Percentiles rank a stretch among this genome's conserved stretches.
phyloP scores from a whole-genome alignment of 2,329 filamentous ascomycete species.

The Graphilbum sp. region DNA sequence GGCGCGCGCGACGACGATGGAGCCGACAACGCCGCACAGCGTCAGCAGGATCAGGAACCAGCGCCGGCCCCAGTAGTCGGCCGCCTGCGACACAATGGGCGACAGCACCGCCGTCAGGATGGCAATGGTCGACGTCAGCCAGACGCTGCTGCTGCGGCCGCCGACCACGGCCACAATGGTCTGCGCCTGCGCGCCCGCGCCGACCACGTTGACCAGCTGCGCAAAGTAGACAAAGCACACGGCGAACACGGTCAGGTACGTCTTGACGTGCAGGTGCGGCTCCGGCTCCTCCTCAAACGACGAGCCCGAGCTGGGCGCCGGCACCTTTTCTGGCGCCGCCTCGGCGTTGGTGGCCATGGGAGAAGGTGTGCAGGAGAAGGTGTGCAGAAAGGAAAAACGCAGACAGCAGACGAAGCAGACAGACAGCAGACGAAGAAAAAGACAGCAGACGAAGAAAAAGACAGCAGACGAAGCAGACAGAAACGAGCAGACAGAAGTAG shows the following conservation, averaged over 20 bases:
- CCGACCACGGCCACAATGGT: neutral
- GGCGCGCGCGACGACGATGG: slow-evolving; percentile 19
- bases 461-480: no score
- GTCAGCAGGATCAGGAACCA: slow-evolving; percentile 22
- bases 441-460: no score
- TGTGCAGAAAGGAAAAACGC: neutral
- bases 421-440: no score
- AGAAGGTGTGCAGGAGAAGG: no score
- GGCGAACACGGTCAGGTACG: slow-evolving; percentile 18
- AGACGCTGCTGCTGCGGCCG: slow-evolving; percentile 11
- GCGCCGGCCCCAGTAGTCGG: slow-evolving; percentile 26
- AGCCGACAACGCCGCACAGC: slow-evolving; percentile 17
- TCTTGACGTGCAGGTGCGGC: slow-evolving; percentile 17
- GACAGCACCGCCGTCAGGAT: slow-evolving; percentile 20
- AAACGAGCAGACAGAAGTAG: no score
- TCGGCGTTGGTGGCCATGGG: neutral
- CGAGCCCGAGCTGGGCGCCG: neutral
- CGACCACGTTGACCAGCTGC: no score
- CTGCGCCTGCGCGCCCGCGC: no score
- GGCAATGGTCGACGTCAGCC: slow-evolving; percentile 19
- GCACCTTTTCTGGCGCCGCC: no score
- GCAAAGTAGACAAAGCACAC: slow-evolving; percentile 9
- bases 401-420: no score
- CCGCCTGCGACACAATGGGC: slow-evolving; percentile 21
- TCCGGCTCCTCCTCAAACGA: slow-evolving; percentile 6